Conservation (phyloP, 768 basidiomycete genomes). For the Pleurotus salmoneostramineus region DNA sequence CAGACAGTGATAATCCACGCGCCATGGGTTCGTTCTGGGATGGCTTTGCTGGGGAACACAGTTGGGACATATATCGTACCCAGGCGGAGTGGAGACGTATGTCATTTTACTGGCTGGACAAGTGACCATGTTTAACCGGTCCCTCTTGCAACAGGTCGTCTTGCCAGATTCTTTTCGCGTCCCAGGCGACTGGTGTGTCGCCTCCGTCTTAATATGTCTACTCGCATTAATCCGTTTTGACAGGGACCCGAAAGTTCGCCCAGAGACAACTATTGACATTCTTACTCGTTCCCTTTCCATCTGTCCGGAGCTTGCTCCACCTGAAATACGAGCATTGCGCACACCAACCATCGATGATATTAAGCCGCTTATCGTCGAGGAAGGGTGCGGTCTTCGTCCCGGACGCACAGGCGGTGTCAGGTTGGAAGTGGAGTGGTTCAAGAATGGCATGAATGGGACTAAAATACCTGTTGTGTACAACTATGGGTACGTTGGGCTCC, state of each 20-base stretch:
- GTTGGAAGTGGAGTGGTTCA: slow-evolving; percentile 46
- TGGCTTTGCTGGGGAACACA: slow-evolving; percentile 34
- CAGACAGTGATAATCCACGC: slow-evolving; percentile 79
- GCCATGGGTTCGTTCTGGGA: slow-evolving; percentile 58
- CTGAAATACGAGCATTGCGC: slow-evolving; percentile 41
- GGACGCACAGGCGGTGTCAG: slow-evolving; percentile 63
- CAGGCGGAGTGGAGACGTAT: slow-evolving; percentile 51
- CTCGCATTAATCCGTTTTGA: slow-evolving; percentile 49
- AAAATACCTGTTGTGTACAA: slow-evolving; percentile 38
- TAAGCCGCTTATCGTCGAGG: slow-evolving; percentile 40
- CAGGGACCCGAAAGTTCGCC: slow-evolving; percentile 64
- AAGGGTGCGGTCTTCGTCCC: slow-evolving; percentile 63
- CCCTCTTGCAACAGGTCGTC: slow-evolving; percentile 13
- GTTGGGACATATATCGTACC: slow-evolving; percentile 63
- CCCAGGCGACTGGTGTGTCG: slow-evolving; percentile 54
- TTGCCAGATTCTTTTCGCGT: slow-evolving; percentile 61
- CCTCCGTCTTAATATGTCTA: background rate
- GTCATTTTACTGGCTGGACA: background rate
- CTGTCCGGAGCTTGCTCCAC: slow-evolving; percentile 56
- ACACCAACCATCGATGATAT: slow-evolving; percentile 48
- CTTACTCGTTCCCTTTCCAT: slow-evolving; percentile 46
- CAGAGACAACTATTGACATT: slow-evolving; percentile 58
- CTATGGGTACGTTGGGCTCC: slow-evolving; percentile 23
- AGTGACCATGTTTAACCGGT: no score
- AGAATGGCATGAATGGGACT: slow-evolving; percentile 16